Conservation (phyloP, 164 flowering plant species). For the Piper longum region DNA sequence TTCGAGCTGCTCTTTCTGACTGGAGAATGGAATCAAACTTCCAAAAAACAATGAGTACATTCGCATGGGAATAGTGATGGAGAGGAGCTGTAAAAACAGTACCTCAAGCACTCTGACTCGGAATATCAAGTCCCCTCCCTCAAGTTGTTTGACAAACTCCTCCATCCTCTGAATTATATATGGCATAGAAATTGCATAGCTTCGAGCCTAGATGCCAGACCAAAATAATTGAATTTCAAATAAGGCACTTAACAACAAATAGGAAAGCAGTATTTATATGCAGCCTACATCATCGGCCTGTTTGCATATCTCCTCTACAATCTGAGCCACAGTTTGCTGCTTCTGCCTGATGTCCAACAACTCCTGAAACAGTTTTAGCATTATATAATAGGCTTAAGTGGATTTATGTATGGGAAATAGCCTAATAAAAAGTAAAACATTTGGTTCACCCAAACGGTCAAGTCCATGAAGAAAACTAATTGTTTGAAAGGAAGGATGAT, state of each 20-base stretch:
- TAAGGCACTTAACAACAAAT: neutral
- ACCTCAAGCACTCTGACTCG: slow-evolving; percentile 97
- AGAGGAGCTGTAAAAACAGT: slow-evolving; percentile 1
- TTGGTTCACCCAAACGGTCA: neutral
- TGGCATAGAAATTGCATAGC: slow-evolving; percentile 81
- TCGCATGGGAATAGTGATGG: neutral
- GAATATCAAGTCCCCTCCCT: slow-evolving; percentile 81
- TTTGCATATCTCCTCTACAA: slow-evolving; percentile 61
- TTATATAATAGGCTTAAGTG: neutral
- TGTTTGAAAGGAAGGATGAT: too few species aligned
- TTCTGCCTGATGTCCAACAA: slow-evolving; percentile 50
- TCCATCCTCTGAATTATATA: slow-evolving; percentile 77
- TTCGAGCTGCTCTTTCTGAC: slow-evolving; percentile 90
- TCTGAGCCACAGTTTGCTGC: slow-evolving; percentile 42
- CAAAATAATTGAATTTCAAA: neutral
- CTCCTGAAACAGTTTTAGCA: slow-evolving; percentile 35
- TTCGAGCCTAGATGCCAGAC: slow-evolving; percentile 47
- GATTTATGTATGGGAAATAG: neutral
- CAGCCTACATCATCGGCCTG: slow-evolving; percentile 75
- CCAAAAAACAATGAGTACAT: neutral
- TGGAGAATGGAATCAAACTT: slow-evolving; percentile 11
- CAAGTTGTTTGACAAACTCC: slow-evolving; percentile 83
- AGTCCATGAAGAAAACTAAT: neutral
- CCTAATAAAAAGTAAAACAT: neutral
- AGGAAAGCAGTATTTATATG: slow-evolving; percentile 2